Evolutionary conservation across 345 rosid genomes (phyloP).

Genomic region (Populus pruinosa): DNA sequence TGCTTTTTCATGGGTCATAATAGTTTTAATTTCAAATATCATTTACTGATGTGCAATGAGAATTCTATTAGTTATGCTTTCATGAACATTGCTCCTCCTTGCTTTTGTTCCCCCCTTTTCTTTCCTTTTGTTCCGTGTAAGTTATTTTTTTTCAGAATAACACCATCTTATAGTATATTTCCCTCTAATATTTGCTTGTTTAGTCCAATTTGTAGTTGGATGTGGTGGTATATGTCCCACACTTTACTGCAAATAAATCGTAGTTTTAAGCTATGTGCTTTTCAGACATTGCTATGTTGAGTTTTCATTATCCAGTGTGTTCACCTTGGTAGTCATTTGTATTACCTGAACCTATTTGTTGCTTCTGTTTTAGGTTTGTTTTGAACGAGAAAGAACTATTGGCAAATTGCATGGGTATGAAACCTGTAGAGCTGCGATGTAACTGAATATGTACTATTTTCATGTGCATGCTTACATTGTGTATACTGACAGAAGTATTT

Average conservation of each 20-base stretch:
- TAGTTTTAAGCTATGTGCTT: neutral
- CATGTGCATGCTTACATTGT: neutral
- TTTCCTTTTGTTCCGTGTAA: neutral
- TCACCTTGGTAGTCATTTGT: neutral
- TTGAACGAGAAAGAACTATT: constrained; percentile 10
- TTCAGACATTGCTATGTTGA: neutral
- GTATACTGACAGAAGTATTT: neutral
- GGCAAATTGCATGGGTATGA: constrained; percentile 31
- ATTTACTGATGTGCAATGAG: too few species aligned
- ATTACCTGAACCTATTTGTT: neutral
- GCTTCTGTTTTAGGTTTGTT: constrained; percentile 27
- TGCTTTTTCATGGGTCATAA: neutral
- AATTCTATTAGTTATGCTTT: too few species aligned
- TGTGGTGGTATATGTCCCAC: neutral
- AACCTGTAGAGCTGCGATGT: neutral
- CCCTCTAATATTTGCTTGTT: neutral
- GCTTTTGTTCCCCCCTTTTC: too few species aligned
- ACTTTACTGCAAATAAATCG: neutral
- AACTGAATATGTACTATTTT: neutral
- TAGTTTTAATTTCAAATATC: neutral
- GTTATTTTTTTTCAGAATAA: neutral
- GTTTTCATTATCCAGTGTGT: neutral
- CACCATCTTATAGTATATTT: neutral
- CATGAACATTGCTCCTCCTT: too few species aligned
- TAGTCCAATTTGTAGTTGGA: neutral